These are phyloP conservation scores for Prunus padus DNA, from an alignment of 306 rosid genomes.

Conservation along the genomic window DNA sequence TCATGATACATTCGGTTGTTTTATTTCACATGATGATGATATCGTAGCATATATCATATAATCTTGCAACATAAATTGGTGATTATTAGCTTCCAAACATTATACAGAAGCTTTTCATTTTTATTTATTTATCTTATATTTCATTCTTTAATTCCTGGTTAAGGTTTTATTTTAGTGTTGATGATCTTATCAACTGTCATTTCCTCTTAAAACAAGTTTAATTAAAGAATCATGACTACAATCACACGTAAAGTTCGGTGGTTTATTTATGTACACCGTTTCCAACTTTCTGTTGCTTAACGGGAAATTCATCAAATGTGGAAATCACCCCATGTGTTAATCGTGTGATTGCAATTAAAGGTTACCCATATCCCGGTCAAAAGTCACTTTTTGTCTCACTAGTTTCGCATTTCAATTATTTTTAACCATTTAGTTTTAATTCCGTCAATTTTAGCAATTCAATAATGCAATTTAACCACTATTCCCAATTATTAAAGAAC, in stretches of 20 bases:
- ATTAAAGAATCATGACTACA: too few species aligned
- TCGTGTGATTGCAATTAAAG: too few species aligned
- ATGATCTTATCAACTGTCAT: not conserved
- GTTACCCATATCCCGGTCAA: too few species aligned
- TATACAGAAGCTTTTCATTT: not conserved
- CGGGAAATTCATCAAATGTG: not conserved
- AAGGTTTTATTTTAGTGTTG: not conserved
- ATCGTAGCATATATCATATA: not conserved
- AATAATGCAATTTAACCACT: too few species aligned
- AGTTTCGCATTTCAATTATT: too few species aligned
- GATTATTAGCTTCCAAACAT: slow-evolving; percentile 1
- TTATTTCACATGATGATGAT: slow-evolving; percentile 8
- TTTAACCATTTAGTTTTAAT: too few species aligned
- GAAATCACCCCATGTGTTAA: not conserved
- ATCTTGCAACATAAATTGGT: not conserved
- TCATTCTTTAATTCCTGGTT: not conserved
- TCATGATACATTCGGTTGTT: not conserved
- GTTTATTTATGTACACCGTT: too few species aligned
- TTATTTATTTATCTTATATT: not conserved
- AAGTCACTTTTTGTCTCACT: too few species aligned
- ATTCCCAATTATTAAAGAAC: too few species aligned
- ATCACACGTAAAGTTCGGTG: too few species aligned
- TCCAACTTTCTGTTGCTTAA: not conserved
- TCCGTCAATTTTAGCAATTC: too few species aligned
- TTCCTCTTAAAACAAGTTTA: too few species aligned